These are phyloP conservation scores for Biscogniauxia sp. DNA, from an alignment of 2,329 filamentous ascomycete genomes.

Conservation along the genomic window DNA sequence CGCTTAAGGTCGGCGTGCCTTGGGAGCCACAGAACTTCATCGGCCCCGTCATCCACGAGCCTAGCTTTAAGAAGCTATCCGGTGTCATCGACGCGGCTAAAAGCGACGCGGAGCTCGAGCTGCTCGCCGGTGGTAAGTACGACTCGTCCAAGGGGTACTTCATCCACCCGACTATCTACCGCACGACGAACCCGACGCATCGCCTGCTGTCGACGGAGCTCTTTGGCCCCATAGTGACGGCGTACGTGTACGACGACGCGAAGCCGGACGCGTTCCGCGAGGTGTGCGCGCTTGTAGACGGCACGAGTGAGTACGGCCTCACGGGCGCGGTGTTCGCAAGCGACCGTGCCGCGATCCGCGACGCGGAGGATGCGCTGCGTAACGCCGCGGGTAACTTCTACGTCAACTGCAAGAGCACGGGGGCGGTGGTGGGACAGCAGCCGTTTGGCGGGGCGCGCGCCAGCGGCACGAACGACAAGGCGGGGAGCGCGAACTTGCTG, in stretches of 20 bases:
- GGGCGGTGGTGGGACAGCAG: conserved; percentile 71
- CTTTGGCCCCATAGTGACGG: conserved; percentile 51
- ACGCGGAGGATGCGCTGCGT: conserved; percentile 68
- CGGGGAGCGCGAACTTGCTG: conserved; percentile 62
- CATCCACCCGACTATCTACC: conserved; percentile 80
- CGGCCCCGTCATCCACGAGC: conserved; percentile 81
- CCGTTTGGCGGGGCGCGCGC: conserved; percentile 68
- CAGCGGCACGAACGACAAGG: conserved; percentile 72
- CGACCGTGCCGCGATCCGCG: conserved; percentile 63
- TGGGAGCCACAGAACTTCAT: conserved; percentile 74
- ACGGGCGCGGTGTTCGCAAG: conserved; percentile 74
- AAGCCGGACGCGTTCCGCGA: conserved; percentile 55
- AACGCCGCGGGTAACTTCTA: conserved; percentile 82
- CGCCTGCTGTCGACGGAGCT: conserved; percentile 74
- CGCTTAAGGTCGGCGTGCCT: conserved; percentile 69
- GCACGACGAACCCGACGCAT: conserved; percentile 70
- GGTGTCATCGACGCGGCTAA: conserved; percentile 78
- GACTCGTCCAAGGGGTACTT: conserved; percentile 79
- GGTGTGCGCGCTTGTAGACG: conserved; percentile 64
- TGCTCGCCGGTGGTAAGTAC: conserved; percentile 73
- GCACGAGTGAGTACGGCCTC: conserved; percentile 72
- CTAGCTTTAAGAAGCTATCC: conserved; percentile 76
- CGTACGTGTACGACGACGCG: conserved; percentile 76
- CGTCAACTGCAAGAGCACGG: conserved; percentile 79
- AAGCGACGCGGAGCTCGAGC: conserved; percentile 67